Percentiles rank a stretch among this genome's conserved stretches.
These are phyloP conservation scores for Sugiyamaella lignohabitans DNA, from an alignment of 805 yeast species.

Conservation along the genomic window DNA sequence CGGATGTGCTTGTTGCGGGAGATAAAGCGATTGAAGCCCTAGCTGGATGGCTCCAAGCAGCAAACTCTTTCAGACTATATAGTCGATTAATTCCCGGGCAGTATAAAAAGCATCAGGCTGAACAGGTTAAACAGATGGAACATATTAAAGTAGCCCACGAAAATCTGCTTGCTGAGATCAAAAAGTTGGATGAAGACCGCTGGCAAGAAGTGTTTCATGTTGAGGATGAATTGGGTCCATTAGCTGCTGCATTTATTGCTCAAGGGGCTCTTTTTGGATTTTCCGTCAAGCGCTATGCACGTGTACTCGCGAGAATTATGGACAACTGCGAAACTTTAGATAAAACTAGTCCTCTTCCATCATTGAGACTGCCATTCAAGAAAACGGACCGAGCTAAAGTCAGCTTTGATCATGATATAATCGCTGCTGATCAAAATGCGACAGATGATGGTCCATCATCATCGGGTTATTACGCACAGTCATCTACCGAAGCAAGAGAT, in stretches of 20 bases:
- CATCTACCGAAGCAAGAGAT: slow-evolving; percentile 22
- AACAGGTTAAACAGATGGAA: slow-evolving; percentile 9
- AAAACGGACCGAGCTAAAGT: slow-evolving; percentile 6
- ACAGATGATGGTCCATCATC: slow-evolving; percentile 6
- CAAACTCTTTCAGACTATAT: slow-evolving; percentile 9
- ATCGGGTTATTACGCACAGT: slow-evolving; percentile 5
- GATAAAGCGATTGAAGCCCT: slow-evolving; percentile 7
- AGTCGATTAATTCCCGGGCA: not conserved
- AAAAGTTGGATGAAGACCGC: slow-evolving; percentile 1
- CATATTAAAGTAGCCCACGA: slow-evolving; percentile 7
- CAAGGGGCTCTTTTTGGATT: slow-evolving; percentile 19
- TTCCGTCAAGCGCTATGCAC: slow-evolving; percentile 9
- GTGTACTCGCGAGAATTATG: slow-evolving; percentile 5
- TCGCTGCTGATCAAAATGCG: slow-evolving; percentile 3
- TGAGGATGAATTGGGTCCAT: slow-evolving; percentile 2
- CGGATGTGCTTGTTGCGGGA: not conserved
- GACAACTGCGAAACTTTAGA: slow-evolving; percentile 14
- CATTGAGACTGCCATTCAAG: slow-evolving; percentile 15
- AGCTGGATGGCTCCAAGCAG: slow-evolving; percentile 8
- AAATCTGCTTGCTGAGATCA: slow-evolving; percentile 5
- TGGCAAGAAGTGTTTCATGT: slow-evolving; percentile 2
- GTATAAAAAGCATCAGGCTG: slow-evolving; percentile 6
- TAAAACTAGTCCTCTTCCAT: slow-evolving; percentile 16
- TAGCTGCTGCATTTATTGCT: slow-evolving; percentile 11
- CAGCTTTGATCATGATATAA: not conserved